These are phyloP conservation scores for Dictyostelium brefeldianum DNA, from an alignment of 78 protist genomes.

Conservation along the genomic window DNA sequence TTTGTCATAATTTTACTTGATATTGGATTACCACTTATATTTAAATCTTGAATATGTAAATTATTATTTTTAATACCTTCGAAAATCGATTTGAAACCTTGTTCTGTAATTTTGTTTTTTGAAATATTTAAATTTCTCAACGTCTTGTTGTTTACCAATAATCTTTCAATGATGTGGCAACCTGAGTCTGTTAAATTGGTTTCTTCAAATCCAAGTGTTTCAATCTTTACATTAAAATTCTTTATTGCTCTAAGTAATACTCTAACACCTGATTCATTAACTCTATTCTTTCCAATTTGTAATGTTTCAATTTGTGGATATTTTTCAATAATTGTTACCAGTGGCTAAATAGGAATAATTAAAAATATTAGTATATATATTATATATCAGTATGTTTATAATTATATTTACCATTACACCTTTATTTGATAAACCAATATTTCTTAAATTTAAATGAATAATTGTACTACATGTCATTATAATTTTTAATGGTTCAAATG, in stretches of 20 bases:
- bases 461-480: slow-evolving; percentile 19
- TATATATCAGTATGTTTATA: background rate
- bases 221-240: background rate
- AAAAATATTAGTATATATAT: background rate
- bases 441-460: slow-evolving; percentile 36
- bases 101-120: slow-evolving; percentile 59
- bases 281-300: slow-evolving; percentile 66
- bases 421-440: slow-evolving; percentile 54
- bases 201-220: slow-evolving; percentile 41
- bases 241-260: slow-evolving; percentile 42
- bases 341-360: background rate
- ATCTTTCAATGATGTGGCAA: slow-evolving; percentile 23
- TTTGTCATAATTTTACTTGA: slow-evolving; percentile 21
- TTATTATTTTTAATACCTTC: slow-evolving; percentile 38
- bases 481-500: slow-evolving; percentile 55
- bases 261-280: slow-evolving; percentile 42
- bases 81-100: slow-evolving; percentile 52
- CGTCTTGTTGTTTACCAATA: slow-evolving; percentile 30
- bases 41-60: slow-evolving; percentile 16
- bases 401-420: slow-evolving; percentile 18
- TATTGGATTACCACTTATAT: slow-evolving; percentile 67
- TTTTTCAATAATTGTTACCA: slow-evolving; percentile 69
- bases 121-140: slow-evolving; percentile 42
- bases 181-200: slow-evolving; percentile 44
- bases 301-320: slow-evolving; percentile 22